Conservation (phyloP, 179 eudicot genomes). For the Drosera spatulata region DNA sequence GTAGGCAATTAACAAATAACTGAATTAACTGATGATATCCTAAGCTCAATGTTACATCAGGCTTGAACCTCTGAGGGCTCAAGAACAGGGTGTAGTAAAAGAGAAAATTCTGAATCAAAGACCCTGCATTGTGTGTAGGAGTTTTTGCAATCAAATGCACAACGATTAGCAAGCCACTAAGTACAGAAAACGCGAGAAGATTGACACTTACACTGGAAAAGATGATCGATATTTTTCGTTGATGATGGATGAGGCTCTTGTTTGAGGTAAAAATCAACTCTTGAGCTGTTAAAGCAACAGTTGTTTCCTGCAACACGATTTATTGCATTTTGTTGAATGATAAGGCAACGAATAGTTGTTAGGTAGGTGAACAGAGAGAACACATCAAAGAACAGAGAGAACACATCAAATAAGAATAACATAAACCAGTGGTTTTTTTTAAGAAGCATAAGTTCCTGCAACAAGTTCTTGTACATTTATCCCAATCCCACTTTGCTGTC, state of each 20-base stretch:
- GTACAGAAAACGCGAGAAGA: not conserved
- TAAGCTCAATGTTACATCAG: no score
- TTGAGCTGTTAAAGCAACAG: constrained; percentile 64
- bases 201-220: constrained; percentile 69
- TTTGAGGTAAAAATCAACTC: constrained; percentile 60
- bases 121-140: not conserved
- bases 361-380: not conserved
- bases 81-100: not conserved
- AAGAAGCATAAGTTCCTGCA: no score
- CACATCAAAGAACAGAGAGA: not conserved
- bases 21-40: no score
- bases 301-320: constrained; percentile 47
- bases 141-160: not conserved
- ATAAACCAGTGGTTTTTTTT: no score
- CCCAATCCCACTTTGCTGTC: no score
- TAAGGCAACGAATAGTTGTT: not conserved
- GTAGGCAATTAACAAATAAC: no score
- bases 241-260: constrained; percentile 93
- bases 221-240: constrained; percentile 70
- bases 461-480: no score
- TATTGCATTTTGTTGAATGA: not conserved
- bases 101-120: not conserved
- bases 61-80: not conserved
- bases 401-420: no score
- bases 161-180: not conserved